Evolutionary conservation across 2,329 filamentous ascomycete species (phyloP), one percentile per base, ranked within the genome.

Genomic region (Beauveria brongniartii): DNA sequence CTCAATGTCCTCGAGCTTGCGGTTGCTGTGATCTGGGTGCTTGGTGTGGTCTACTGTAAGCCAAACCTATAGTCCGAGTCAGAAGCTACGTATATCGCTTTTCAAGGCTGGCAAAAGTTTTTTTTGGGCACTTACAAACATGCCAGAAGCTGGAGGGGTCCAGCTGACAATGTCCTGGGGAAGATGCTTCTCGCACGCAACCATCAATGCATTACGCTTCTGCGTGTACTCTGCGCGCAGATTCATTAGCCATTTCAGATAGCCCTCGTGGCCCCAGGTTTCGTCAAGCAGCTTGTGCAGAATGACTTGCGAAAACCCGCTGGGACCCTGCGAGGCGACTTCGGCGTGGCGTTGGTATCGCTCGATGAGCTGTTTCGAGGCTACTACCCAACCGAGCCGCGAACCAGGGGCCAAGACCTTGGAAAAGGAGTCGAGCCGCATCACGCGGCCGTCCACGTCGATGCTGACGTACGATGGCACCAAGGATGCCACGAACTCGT

Each of bases 231-330:
- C 85, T 68, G 85, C 73, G 52, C 92, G 84, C 68, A 97, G 77
- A 71, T 91, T 82, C 71, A 94, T 89, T 65, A 99, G 77, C 94
- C 94, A 99, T 69, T 88, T 82, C 26, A 99, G 75, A 70, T 95
- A 99, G 1, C 92, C 92, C 47, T 84, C 81, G 69, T 99, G 94
- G 26, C 93, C 94, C 94, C 94, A 99, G 55, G 87, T 86, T 74
- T 96, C 91, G 65, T 99, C 94, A 2, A 99, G 80, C 24, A 99
- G 79, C 76, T 96, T 95, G 78, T 90, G 92, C 59, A 97, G 77
- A 9, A 93, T 79, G 24, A 94, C 78, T 76, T 97, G 93, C 0
- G 89, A 86, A 69, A 96, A 83, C 48, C 94, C 94, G 61, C 85
- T 87, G 0, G 94, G 92, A 20, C 90, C 91, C 71, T 99, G 94